Evolutionary conservation across 2,329 filamentous ascomycete genomes (phyloP).

Genomic region (Alternaria sp.): DNA sequence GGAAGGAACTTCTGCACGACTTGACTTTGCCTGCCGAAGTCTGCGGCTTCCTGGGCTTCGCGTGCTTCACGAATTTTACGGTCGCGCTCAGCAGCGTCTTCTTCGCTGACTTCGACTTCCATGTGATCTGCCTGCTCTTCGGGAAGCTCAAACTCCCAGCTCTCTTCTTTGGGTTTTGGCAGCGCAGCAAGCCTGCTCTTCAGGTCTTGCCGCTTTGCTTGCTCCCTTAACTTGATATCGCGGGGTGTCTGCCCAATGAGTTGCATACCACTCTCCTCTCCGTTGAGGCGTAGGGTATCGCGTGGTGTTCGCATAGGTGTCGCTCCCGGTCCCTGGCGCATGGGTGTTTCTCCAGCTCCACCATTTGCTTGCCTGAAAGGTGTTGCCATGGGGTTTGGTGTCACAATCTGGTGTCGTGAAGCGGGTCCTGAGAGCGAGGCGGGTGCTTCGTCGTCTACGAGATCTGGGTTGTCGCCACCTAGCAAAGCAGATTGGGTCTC

Average conservation of each 20-base stretch:
- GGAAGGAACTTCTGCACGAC: conserved; percentile 88
- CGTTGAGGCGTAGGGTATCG: conserved; percentile 85
- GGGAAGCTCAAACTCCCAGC: conserved; percentile 92
- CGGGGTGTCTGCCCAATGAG: conserved; percentile 76
- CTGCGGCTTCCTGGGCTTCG: conserved; percentile 70
- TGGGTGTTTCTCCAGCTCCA: conserved; percentile 71
- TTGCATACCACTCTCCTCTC: conserved; percentile 67
- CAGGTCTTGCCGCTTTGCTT: conserved; percentile 71
- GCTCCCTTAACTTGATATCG: conserved; percentile 75
- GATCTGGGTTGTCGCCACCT: conserved; percentile 89
- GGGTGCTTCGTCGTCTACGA: conserved; percentile 80
- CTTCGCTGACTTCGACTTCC: conserved; percentile 62
- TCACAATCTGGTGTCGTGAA: conserved; percentile 80
- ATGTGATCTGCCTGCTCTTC: conserved; percentile 74
- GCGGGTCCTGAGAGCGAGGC: conserved; percentile 90
- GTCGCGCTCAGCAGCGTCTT: conserved; percentile 77
- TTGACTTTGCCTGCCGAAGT: conserved; percentile 84
- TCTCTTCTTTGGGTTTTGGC: conserved; percentile 89
- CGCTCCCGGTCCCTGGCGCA: conserved; percentile 68
- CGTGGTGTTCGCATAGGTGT: conserved; percentile 88
- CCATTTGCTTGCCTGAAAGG: conserved; percentile 71
- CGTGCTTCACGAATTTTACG: conserved; percentile 66
- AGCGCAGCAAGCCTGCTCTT: conserved; percentile 78
- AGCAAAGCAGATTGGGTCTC: conserved; percentile 93
- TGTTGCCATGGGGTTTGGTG: conserved; percentile 93